A percentile compares a stretch with the other conserved stretches of the same genome.
phyloP scores from a whole-genome alignment of 331 rosid genomes.

The Phaseolus coccineus region DNA sequence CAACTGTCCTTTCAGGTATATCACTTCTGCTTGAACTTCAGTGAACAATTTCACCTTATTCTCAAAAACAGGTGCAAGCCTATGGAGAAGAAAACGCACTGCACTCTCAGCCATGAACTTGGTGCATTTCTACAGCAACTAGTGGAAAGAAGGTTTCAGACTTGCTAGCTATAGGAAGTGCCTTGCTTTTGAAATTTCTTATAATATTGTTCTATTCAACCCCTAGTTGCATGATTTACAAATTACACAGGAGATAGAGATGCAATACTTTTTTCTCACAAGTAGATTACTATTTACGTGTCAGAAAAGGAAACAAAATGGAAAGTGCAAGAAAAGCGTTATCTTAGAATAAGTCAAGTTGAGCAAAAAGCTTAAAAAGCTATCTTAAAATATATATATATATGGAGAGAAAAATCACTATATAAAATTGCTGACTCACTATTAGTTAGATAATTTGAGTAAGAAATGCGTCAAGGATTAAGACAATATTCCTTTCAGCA shows the following conservation, averaged over 20 bases:
- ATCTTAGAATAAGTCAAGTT: neutral
- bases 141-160: neutral
- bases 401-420: neutral
- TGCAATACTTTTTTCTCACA: slow-evolving; percentile 16
- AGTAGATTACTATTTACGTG: neutral
- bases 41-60: slow-evolving; percentile 38
- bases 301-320: slow-evolving; percentile 26
- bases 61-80: slow-evolving; percentile 44
- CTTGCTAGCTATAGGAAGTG: neutral
- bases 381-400: slow-evolving; percentile 4
- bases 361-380: slow-evolving; percentile 28
- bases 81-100: slow-evolving; percentile 54
- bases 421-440: slow-evolving; percentile 6
- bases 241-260: neutral
- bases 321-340: neutral
- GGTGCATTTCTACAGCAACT: slow-evolving; percentile 29
- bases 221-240: neutral
- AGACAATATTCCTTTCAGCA: neutral
- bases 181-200: slow-evolving; percentile 22
- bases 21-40: slow-evolving; percentile 51
- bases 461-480: slow-evolving; percentile 30
- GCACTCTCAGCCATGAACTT: slow-evolving; percentile 53
- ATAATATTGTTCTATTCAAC: neutral
- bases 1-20: slow-evolving; percentile 49
- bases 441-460: neutral